Base-by-base conservation (phyloP, 768 basidiomycete genomes). In the Phylloporus arenicola region DNA sequence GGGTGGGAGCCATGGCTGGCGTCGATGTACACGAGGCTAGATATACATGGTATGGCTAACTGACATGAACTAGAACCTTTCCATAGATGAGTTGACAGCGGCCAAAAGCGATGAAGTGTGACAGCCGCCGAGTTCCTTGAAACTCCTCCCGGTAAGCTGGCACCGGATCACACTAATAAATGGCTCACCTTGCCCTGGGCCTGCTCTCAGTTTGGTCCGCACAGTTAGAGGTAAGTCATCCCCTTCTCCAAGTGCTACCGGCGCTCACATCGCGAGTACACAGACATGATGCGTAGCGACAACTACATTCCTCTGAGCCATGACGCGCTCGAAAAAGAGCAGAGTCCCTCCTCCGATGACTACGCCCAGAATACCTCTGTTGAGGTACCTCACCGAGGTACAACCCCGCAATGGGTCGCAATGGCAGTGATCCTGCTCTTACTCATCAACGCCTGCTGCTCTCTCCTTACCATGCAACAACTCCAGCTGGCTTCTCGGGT, bases 371-470 rank as follows among this genome's bases (percentile, higher is more conserved):
- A 44, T 4, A 42, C 40, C 25, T 47, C 50, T 33, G 8, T 45
- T 34, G 55, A 47, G 48, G 51, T 46, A 8, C 48, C 49, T 31
- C 48, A 29, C 39, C 33, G 13, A 12, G 29, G 40, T 9, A 33
- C 38, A 3, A 34, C 43, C 22, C 41, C 46, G 31, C 49, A 17
- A n/a, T 57, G 41, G 52, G 48, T 62, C 27, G 50, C 40, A 17
- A 35, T 55, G 42, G 62, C 54, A 44, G 48, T 60, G 44, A 45
- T 66, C 35, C 22, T 53, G 31, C 49, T 66, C 43, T 47, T 64
- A 9, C 25, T 55, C 27, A 52, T 66, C 47, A 66, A 66, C 35
- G 57, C 35, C 24, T n/a, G 55, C 33, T 66, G 64, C 39, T 40
- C 59, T 1, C 19, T 66, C 22, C 37, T 55, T 17, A 43, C 47